These are phyloP conservation scores for Chlamydomonas sp. DNA, from an alignment of 139 green algal genomes.

Conservation along the genomic window DNA sequence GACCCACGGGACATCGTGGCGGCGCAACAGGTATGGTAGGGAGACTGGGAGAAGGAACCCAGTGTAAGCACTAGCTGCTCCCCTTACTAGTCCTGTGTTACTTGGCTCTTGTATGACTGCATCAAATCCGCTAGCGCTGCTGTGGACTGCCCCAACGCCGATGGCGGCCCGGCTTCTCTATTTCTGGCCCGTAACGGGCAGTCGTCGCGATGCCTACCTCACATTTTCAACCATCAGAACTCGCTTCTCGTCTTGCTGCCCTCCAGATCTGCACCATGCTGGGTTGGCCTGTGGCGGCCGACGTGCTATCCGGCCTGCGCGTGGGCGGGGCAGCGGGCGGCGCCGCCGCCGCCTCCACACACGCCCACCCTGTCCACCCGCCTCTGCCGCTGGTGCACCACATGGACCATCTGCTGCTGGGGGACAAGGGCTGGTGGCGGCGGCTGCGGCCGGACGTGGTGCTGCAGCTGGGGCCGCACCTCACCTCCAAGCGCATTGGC, in stretches of 20 bases:
- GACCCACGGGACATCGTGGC: constrained; percentile 66
- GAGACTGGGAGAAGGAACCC: not conserved
- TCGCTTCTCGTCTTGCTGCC: not conserved
- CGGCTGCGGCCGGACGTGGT: constrained; percentile 80
- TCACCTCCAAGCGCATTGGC: constrained; percentile 90
- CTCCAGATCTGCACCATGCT: constrained; percentile 51
- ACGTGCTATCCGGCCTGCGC: constrained; percentile 86
- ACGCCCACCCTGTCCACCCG: too few species aligned
- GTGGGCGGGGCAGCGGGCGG: constrained; percentile 45
- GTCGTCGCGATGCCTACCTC: too few species aligned
- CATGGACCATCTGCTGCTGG: constrained; percentile 86
- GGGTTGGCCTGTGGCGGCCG: constrained; percentile 88
- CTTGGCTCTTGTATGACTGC: too few species aligned
- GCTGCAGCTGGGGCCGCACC: constrained; percentile 82
- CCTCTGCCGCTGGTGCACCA: constrained; percentile 64
- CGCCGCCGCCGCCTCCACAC: too few species aligned
- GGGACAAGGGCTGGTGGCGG: constrained; percentile 62
- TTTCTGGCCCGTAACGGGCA: too few species aligned
- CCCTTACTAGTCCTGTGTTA: not conserved
- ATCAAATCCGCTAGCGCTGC: too few species aligned
- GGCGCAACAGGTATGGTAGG: constrained; percentile 52
- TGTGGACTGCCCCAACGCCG: too few species aligned
- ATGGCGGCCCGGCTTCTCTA: too few species aligned
- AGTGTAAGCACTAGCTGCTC: not conserved
- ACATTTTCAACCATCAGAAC: not conserved